Percentiles rank a stretch among this genome's conserved stretches.
Conservation (phyloP, 2,329 filamentous ascomycete genomes). For the Alternaria sp. region DNA sequence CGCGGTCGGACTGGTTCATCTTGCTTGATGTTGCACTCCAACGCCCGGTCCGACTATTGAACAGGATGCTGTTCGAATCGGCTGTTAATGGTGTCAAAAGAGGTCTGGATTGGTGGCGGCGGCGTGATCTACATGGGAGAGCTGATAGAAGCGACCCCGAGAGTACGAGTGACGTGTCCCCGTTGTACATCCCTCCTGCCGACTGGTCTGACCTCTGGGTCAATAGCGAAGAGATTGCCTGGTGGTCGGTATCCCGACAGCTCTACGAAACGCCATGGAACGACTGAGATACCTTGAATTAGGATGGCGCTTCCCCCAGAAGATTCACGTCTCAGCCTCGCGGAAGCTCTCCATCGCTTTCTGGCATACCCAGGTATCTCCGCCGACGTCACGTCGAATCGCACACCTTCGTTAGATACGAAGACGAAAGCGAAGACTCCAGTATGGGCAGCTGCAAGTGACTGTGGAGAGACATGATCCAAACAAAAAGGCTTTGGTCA, state of each 20-base stretch:
- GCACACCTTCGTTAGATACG: not conserved
- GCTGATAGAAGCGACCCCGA: not conserved
- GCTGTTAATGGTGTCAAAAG: not conserved
- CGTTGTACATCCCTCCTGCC: not conserved
- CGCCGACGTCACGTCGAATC: not conserved
- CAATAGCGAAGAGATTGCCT: not conserved
- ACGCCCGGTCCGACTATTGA: not conserved
- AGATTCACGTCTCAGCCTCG: not conserved
- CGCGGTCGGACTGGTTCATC: not conserved
- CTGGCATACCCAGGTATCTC: not conserved
- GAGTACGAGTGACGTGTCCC: not conserved
- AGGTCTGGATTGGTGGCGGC: not conserved
- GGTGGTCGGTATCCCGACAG: not conserved
- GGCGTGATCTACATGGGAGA: not conserved
- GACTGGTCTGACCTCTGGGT: not conserved
- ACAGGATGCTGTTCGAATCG: not conserved
- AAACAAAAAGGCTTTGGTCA: not conserved
- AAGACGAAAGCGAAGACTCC: not conserved
- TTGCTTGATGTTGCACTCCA: not conserved
- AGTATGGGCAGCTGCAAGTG: not conserved
- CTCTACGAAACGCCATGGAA: not conserved
- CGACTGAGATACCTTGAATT: not conserved
- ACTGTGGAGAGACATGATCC: not conserved
- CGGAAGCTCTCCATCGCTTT: not conserved
- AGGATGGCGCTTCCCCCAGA: not conserved